A percentile compares a stretch with the other conserved stretches of the same genome.
These are phyloP conservation scores for Myxozyma melibiosi DNA, from an alignment of 805 yeast species.

Conservation along the genomic window DNA sequence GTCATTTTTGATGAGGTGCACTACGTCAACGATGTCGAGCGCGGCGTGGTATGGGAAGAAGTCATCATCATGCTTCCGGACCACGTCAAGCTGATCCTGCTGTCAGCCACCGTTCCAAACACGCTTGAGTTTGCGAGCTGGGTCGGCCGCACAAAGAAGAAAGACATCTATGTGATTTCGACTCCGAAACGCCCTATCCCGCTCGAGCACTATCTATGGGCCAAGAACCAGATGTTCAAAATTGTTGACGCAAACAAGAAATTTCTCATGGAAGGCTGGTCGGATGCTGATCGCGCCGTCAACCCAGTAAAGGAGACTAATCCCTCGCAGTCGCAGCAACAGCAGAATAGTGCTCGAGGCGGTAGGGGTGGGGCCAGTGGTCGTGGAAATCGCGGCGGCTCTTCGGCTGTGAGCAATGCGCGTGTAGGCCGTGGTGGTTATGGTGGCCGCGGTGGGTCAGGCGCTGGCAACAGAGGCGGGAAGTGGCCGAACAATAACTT, in stretches of 20 bases:
- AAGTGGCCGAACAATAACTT: conserved; percentile 61
- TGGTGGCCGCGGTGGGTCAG: conserved; percentile 47
- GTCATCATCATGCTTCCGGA: conserved; percentile 97
- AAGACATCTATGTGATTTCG: conserved; percentile 92
- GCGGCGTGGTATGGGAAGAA: conserved; percentile 99
- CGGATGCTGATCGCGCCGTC: conserved; percentile 39
- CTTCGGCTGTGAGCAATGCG: conserved; percentile 41
- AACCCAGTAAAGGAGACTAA: conserved; percentile 41
- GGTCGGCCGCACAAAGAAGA: conserved; percentile 97
- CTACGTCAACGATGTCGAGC: conserved; percentile 92
- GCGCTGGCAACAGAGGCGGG: conserved; percentile 38
- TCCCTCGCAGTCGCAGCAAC: not conserved
- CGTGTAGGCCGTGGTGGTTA: conserved; percentile 41
- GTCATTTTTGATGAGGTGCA: conserved; percentile 98
- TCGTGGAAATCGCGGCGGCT: conserved; percentile 43
- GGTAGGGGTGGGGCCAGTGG: conserved; percentile 40
- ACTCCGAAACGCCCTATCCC: conserved; percentile 98
- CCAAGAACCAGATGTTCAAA: conserved; percentile 70
- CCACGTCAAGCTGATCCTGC: conserved; percentile 85
- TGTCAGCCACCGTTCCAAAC: conserved; percentile 98
- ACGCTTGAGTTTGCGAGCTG: conserved; percentile 97
- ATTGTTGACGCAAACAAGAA: conserved; percentile 73
- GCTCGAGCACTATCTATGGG: conserved; percentile 81
- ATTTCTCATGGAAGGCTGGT: conserved; percentile 59
- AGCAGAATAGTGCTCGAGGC: conserved; percentile 49